Percentiles rank a stretch among this genome's conserved stretches.
phyloP scores from a whole-genome alignment of 352 stramenopile genomes.

The Phytophthora hibernalis region DNA sequence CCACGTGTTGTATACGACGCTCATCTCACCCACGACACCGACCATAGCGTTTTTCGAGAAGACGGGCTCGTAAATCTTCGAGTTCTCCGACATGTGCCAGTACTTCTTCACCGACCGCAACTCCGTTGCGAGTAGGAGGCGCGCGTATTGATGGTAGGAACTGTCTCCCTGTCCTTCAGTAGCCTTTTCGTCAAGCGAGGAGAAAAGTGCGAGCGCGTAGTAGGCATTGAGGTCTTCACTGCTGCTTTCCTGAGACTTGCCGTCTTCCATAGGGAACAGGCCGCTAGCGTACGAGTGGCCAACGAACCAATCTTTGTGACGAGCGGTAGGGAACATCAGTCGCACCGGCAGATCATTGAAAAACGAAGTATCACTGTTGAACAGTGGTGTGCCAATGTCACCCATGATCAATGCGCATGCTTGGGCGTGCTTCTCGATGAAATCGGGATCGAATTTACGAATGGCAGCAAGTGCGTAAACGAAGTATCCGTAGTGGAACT shows the following conservation, averaged over 20 bases:
- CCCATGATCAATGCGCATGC: constrained; percentile 67
- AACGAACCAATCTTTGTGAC: constrained; percentile 97
- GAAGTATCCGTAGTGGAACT: constrained; percentile 97
- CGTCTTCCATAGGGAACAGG: constrained; percentile 94
- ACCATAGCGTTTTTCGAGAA: constrained; percentile 86
- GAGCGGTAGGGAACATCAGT: constrained; percentile 83
- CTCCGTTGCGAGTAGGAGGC: constrained; percentile 93
- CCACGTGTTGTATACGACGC: constrained; percentile 87
- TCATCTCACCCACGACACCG: constrained; percentile 79
- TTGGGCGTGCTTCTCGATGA: constrained; percentile 64
- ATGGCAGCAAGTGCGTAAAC: constrained; percentile 84
- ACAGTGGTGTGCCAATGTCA: constrained; percentile 71
- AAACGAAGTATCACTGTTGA: constrained; percentile 55
- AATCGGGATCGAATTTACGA: constrained; percentile 76
- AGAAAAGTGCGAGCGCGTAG: constrained; percentile 93
- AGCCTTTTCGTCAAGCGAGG: constrained; percentile 60
- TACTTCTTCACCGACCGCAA: constrained; percentile 95
- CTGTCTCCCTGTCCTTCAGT: constrained; percentile 25
- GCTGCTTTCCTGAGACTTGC: constrained; percentile 96
- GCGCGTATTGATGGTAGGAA: constrained; percentile 88
- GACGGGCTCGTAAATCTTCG: constrained; percentile 74
- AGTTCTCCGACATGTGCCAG: constrained; percentile 94
- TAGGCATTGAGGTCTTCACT: constrained; percentile 97
- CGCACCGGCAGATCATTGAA: constrained; percentile 57
- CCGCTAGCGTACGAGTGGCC: constrained; percentile 97